phyloP scores from a whole-genome alignment of 768 basidiomycete species.

The Gautieria morchelliformis region DNA sequence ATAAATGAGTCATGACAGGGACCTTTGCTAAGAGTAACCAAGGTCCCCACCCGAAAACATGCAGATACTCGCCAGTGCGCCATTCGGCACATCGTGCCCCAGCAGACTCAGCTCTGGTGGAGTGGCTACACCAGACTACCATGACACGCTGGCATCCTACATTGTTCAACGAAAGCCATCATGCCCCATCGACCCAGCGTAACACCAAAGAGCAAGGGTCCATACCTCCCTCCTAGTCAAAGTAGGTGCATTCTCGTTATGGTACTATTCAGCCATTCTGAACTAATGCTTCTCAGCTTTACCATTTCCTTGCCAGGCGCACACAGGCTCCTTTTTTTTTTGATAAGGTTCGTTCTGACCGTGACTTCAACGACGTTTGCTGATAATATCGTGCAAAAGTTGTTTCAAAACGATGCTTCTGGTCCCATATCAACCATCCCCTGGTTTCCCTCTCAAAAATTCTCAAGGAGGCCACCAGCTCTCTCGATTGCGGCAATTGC shows the following conservation, averaged over 20 bases:
- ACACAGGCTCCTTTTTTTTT: slow-evolving; percentile 92
- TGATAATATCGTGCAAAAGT: slow-evolving; percentile 38
- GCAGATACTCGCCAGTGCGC: too few species aligned
- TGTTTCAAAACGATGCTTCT: slow-evolving; percentile 92
- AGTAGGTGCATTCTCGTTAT: slow-evolving; percentile 35
- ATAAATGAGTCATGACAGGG: too few species aligned
- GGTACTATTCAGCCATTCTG: slow-evolving; percentile 4
- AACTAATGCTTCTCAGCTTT: slow-evolving; percentile 50
- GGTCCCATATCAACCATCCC: slow-evolving; percentile 94
- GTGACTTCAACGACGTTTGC: slow-evolving; percentile 10
- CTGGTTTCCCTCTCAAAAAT: slow-evolving; percentile 93
- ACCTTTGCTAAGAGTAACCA: too few species aligned
- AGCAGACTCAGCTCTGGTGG: too few species aligned
- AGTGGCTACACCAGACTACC: too few species aligned
- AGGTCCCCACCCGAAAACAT: too few species aligned
- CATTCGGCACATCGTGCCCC: too few species aligned
- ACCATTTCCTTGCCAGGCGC: slow-evolving; percentile 96
- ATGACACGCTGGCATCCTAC: too few species aligned
- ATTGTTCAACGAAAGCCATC: too few species aligned
- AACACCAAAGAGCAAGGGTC: slow-evolving; percentile 99
- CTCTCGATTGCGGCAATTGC: slow-evolving; percentile 53
- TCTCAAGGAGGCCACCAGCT: slow-evolving; percentile 64
- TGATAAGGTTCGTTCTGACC: slow-evolving; percentile 62
- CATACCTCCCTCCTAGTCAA: slow-evolving; percentile 98
- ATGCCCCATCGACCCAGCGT: too few species aligned